Conservation (phyloP, 331 rosid species). For the Arachis monticola region DNA sequence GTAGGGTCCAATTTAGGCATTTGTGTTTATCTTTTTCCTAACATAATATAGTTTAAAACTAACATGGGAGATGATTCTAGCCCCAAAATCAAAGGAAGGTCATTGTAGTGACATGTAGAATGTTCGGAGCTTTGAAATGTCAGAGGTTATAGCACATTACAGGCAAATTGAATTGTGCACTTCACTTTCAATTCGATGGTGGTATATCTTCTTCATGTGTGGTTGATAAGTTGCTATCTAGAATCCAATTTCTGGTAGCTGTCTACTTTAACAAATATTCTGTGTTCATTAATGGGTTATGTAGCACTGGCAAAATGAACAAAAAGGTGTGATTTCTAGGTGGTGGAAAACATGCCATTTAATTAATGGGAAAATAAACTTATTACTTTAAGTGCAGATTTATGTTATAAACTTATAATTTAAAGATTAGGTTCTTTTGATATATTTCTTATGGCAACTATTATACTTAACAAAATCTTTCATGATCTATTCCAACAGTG, state of each 20-base stretch:
- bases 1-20: no score
- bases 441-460: constrained; percentile 8
- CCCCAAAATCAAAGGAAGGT: not conserved
- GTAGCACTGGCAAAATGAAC: constrained; percentile 4
- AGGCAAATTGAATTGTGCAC: not conserved
- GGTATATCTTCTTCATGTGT: constrained; percentile 35
- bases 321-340: not conserved
- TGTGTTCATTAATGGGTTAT: constrained; percentile 23
- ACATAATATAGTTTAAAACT: no score
- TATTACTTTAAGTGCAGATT: not conserved
- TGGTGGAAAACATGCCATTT: constrained; percentile 11
- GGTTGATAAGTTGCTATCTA: constrained; percentile 32
- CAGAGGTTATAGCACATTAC: constrained; percentile 16
- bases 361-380: not conserved
- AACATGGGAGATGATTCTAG: no score
- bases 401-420: not conserved
- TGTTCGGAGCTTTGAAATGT: constrained; percentile 18
- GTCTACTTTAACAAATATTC: constrained; percentile 23
- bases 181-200: constrained; percentile 26
- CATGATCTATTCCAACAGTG: not conserved
- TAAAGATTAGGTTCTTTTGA: not conserved
- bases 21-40: no score
- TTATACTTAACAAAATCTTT: not conserved
- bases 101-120: not conserved
- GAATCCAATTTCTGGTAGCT: constrained; percentile 25